Evolutionary conservation across 176 grass and related monocot species (phyloP), one percentile per base, ranked within the genome.

Genomic region (Areca catechu): DNA sequence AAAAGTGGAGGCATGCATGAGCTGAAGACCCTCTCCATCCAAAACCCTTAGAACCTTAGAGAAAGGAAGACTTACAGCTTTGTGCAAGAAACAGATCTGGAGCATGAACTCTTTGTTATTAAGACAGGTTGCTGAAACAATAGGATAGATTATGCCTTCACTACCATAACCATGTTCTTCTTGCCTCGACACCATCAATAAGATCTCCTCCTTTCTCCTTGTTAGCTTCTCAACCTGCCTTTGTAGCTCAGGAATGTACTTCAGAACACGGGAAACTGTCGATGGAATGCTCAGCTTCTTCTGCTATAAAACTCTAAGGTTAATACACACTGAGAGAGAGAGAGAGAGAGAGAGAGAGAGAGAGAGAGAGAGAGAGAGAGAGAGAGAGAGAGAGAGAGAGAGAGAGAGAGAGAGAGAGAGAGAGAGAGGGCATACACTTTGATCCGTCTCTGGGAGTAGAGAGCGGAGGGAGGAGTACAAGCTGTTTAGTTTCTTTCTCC

Each of bases 171-270:
- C 5, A 34, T 3, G 1, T 57, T 77, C 75, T 48, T 64, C 60
- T 54, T 16, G 47, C 15, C 62, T 77, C 67, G 77, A 80, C 43
- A 57, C 71, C 3, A 57, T 63, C 17, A 50, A 50, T 0, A 80
- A 57, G 4, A 90, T 66, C 52, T 90, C 72, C 48, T 90, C 76
- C 76, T 85, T 91, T 57, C 52, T 96, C 52, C 59, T 68, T 58
- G 78, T 63, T 60, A 96, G 64, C 18, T 24, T 74, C 18, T 56
- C 61, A 1, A 95, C 74, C 57, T 86, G 67, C 22, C 79, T 83
- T 57, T 90, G 86, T 68, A 95, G 83, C 70, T 90, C 80, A 2
- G 92, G 92, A 57, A 90, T 90, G 80, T 88, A 91, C 71, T 85
- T 88, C 56, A 91, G 48, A 14, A 78, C 80, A 28, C 75, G 77